phyloP scores from a whole-genome alignment of 352 stramenopile genomes.

The Pythium phragmitis region DNA sequence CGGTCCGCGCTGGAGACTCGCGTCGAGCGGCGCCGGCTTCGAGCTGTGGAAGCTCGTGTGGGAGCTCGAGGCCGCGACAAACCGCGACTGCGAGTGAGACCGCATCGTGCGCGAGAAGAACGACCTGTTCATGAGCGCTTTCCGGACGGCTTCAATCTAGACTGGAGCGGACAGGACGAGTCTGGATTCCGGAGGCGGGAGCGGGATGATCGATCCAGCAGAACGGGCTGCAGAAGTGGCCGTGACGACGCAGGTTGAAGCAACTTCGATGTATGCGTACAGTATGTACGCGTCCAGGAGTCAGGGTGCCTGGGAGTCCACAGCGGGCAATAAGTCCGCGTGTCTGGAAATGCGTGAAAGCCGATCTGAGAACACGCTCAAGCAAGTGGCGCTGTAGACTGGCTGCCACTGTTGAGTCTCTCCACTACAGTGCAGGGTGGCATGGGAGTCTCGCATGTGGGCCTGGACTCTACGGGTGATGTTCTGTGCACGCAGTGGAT shows the following conservation, averaged over 20 bases:
- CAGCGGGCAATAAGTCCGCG: not conserved
- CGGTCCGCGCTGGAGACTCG: not conserved
- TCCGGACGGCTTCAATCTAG: no score
- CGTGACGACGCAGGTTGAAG: not conserved
- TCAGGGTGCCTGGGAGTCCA: no score
- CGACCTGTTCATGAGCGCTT: conserved; percentile 13
- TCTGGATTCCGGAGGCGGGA: not conserved
- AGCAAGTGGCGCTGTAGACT: not conserved
- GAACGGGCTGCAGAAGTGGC: no score
- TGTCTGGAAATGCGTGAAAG: not conserved
- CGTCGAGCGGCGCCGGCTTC: conserved; percentile 6
- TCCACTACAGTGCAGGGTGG: not conserved
- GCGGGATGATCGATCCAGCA: not conserved
- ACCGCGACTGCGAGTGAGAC: conserved; percentile 8
- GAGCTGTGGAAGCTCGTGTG: conserved; percentile 16
- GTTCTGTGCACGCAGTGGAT: not conserved
- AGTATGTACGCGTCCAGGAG: not conserved
- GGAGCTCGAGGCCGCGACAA: conserved; percentile 20
- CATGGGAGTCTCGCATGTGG: not conserved
- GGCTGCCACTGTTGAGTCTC: not conserved
- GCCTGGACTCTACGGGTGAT: not conserved
- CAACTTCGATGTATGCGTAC: not conserved
- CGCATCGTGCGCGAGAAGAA: conserved; percentile 9
- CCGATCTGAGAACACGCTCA: conserved; percentile 7
- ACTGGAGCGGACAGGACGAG: not conserved